Base-by-base conservation (phyloP, 2,329 filamentous ascomycete genomes). In the Phaeosphaeria sp. region DNA sequence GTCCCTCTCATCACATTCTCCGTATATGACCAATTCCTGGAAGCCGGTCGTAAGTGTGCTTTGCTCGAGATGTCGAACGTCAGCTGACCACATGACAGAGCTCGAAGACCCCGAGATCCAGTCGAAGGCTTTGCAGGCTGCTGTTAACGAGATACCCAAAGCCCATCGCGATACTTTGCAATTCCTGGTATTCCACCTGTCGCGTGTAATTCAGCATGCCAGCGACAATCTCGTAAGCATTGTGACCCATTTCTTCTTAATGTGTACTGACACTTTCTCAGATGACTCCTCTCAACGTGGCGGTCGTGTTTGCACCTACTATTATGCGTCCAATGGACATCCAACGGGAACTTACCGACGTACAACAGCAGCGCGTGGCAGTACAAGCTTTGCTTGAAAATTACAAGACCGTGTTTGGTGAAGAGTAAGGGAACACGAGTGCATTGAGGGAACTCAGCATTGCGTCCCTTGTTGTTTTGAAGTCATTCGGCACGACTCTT, bases 221-320 rank as follows among this genome's bases (percentile, higher is more conserved):
- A 85, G 85, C 41, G 90, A 96, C 75, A 98, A 98, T 73, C 78
- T 97, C 76, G 89, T 91, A 82, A 67, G 87, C 80, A 41, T n/a
- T 25, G 1, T 46, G 17, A 11, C 3, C 21, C 17, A n/a, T n/a
- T 52, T 39, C 15, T 11, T 1, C 11, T 10, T 52, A 10, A 1
- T 43, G 9, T 46, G 0, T 9, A 25, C 67, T 75, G 57, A 76
- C 43, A 41, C 22, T 1, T 25, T 9, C 7, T 9, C 39, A 91
- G 88, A 99, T 99, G 95, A 97, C 92, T 22, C 91, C 94, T 55
- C 91, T 96, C 79, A 99, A 99, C 74, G 81, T 98, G 60, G 93
- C 95, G 3, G 95, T 99, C 43, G 95, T 99, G 39, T 99, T 99
- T 75, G 95, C 95, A 9, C 95, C 95, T 7, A 99, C 95, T 0